Evolutionary conservation across 176 grass and related monocot species (phyloP), one percentile per base, ranked within the genome.

Genomic region (Juncus effusus): DNA sequence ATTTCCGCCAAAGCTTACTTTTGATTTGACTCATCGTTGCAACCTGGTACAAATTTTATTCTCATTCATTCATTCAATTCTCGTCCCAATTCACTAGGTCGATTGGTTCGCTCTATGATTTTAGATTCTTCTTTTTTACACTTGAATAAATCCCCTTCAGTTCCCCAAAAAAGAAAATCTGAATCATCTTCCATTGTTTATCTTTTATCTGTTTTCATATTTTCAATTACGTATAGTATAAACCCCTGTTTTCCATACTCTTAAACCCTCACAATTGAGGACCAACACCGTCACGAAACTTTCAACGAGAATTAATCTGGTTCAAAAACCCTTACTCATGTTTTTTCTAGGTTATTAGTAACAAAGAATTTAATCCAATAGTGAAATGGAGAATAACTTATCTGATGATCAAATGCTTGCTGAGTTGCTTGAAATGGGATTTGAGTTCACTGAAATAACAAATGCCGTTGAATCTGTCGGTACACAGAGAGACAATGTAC

Each of bases 341-440:
- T 3, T 51, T 65, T 47, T 35, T 36, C 40, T 12, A 51, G 41
- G 10, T 66, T 47, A 57, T 57, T 57, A 4, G 2, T 57, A 57
- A 57, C 5, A 28, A 57, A 9, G 40, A 76, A 38, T 60, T 5
- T 56, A 37, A 38, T 60, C 3, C 42, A 37, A 39, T 36, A 41
- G 35, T 42, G 64, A 13, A 67, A 67, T 13, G 3, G 53, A 11
- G 9, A 4, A 61, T 49, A 67, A 74, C 54, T 49, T 85, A 36
- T 86, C 76, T 28, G 53, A 67, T 14, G 88, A 97, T 57, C 63
- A 45, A 45, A 68, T 83, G 59, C 83, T 97, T 13, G 85, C 88
- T 4, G 78, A 86, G 77, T 77, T 92, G 68, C 67, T 97, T 2
- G 80, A 92, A 60, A 97, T 97, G 88, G 94, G 94, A 16, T 97